Evolutionary conservation across 768 basidiomycete genomes (phyloP).

Genomic region (Amanita rubescens): DNA sequence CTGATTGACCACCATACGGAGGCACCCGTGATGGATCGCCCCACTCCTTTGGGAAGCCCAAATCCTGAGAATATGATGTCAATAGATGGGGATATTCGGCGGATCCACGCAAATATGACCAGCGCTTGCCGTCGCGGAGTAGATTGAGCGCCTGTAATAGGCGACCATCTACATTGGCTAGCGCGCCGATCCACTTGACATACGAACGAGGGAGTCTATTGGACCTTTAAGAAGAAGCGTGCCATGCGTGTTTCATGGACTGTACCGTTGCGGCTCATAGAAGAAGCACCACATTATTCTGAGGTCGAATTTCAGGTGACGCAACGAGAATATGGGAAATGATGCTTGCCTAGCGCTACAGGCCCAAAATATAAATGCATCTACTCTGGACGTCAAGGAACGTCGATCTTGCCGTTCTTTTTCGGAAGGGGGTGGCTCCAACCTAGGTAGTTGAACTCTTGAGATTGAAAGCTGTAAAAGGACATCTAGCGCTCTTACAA

Average conservation of each 20-base stretch:
- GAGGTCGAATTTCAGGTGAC: neutral
- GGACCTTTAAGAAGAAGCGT: slow-evolving; percentile 1
- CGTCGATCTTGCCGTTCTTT: slow-evolving; percentile 19
- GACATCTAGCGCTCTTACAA: slow-evolving; percentile 66
- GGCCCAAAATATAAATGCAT: slow-evolving; percentile 70
- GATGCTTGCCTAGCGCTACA: slow-evolving; percentile 60
- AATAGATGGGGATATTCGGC: slow-evolving; percentile 33
- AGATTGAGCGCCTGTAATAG: slow-evolving; percentile 47
- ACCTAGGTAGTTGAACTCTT: slow-evolving; percentile 13
- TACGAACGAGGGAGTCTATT: slow-evolving; percentile 55
- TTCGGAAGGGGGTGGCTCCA: slow-evolving; percentile 17
- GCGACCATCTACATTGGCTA: slow-evolving; percentile 61
- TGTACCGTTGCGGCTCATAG: slow-evolving; percentile 64
- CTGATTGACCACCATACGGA: slow-evolving; percentile 48
- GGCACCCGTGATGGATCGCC: slow-evolving; percentile 56
- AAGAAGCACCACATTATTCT: slow-evolving; percentile 88
- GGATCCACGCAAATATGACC: slow-evolving; percentile 50
- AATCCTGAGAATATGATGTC: slow-evolving; percentile 38
- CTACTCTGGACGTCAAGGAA: slow-evolving; percentile 40
- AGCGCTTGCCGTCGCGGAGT: slow-evolving; percentile 41
- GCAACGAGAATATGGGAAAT: neutral
- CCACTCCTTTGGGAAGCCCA: slow-evolving; percentile 56
- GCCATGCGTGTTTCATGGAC: slow-evolving; percentile 7
- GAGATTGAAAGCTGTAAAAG: slow-evolving; percentile 45
- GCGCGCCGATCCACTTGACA: slow-evolving; percentile 68